A percentile compares a stretch with the other conserved stretches of the same genome.
phyloP scores from a whole-genome alignment of 1,139 yeast genomes.

The Cylindricascospora bacillispora region DNA sequence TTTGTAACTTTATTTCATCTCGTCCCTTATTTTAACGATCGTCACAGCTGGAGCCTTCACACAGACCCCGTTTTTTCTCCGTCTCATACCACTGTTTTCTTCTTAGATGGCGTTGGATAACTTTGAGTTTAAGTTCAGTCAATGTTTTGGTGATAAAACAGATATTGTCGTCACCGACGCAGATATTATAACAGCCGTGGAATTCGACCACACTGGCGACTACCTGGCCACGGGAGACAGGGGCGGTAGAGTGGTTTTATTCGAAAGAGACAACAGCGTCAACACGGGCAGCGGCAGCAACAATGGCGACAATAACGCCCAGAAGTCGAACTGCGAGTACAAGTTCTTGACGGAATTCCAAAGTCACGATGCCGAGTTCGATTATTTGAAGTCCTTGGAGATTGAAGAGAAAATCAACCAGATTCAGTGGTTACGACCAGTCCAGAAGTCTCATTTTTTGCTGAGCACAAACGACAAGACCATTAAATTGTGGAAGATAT shows the following conservation, averaged over 20 bases:
- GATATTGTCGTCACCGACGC: conserved; percentile 97
- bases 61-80: too few species aligned
- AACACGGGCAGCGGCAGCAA: too few species aligned
- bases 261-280: conserved; percentile 71
- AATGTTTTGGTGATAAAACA: conserved; percentile 97
- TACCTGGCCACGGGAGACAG: conserved; percentile 96
- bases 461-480: conserved; percentile 95
- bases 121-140: conserved; percentile 48
- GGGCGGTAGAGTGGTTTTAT: conserved; percentile 94
- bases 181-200: conserved; percentile 93
- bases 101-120: conserved; percentile 17
- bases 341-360: conserved; percentile 95
- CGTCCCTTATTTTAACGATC: too few species aligned
- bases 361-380: conserved; percentile 97
- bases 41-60: too few species aligned
- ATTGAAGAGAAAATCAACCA: conserved; percentile 97
- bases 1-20: too few species aligned
- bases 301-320: too few species aligned
- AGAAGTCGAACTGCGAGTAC: conserved; percentile 69
- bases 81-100: too few species aligned
- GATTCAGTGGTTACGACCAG: conserved; percentile 89
- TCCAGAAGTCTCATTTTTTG: conserved; percentile 77
- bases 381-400: conserved; percentile 86
- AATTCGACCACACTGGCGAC: conserved; percentile 90
- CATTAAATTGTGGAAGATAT: conserved; percentile 91